Evolutionary conservation across 2,329 filamentous ascomycete genomes (phyloP), one percentile per base, ranked within the genome.

Genomic region (Fusarium humuli): DNA sequence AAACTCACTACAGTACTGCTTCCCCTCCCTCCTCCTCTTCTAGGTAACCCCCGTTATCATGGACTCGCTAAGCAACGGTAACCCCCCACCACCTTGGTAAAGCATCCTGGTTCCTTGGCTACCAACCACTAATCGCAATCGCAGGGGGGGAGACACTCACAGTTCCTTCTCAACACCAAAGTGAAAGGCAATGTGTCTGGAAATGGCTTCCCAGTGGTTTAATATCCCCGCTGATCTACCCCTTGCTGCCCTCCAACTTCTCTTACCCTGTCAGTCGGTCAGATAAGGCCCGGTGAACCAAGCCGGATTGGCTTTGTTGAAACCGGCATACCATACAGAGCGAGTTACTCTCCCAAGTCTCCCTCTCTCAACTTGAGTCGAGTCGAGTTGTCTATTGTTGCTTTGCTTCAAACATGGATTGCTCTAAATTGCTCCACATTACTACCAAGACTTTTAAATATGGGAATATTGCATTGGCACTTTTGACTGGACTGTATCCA

Each of bases 171-270:
- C 67, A 47, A 61, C 57, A 65, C 62, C 53, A 64, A 27, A 46
- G 45, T 55, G 45, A 20, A 40, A 40, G 37, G 37, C 44, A 45
- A 37, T 47, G 71, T 73, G 71, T 54, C 59, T 44, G 46, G 62
- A 58, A 37, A 56, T 29, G 29, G 30, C 37, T 53, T 59, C 41
- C 71, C 16, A 73, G 52, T 73, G 71, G 69, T 52, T 61, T 66
- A 72, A 73, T 73, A 73, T 73, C 71, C 71, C 71, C 71, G 70
- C 67, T 47, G 70, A 73, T 73, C 71, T 66, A 47, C 62, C 68
- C 68, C 70, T 67, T 56, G 42, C 56, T 34, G 20, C 47, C 47
- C 5, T 34, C 20, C 22, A 22, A 34, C 20, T 52, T 30, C 16
- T 30, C 16, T 32, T 46, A 16, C 18, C 23, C 52, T 60, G 67